Evolutionary conservation across 2,329 filamentous ascomycete genomes (phyloP), one percentile per base, ranked within the genome.

Genomic region (Ophiostoma tasmaniense): DNA sequence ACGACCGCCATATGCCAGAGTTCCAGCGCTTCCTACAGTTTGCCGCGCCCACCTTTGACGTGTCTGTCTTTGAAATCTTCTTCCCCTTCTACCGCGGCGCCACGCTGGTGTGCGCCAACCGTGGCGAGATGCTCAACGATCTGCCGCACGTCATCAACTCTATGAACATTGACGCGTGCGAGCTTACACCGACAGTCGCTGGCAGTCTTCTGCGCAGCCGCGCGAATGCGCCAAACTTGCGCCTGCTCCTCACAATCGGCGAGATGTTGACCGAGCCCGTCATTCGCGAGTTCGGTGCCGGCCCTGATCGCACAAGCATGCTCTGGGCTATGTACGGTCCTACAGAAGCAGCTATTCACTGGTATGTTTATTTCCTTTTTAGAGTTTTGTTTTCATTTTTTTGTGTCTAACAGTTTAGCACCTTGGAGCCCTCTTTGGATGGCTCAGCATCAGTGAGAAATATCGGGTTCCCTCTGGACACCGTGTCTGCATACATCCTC

Each of bases 261-360:
- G 93, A 97, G 78, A 97, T 96, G 93, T 84, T 97, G 45, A 96
- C 90, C 3, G 82, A 84, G 59, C 85, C 87, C 10, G 89, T 97
- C 1, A 83, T 97, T 28, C 80, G 86, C 45, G 92, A 96, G 75
- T 97, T 95, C 81, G 92, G 92, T 6, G 86, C 86, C 2, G 79
- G 81, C 11, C 75, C 77, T 0, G 75, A 75, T 0, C 79, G 78
- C 8, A 76, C 80, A 1, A 89, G 90, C 73, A 88, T 96, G 61
- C 82, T 97, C 0, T 93, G 92, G 85, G 93, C 89, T 42, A 96
- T 97, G 92, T 97, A 97, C 75, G 93, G 93, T 0, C 93, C 93
- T 1, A 97, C 93, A 0, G 93, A 97, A 79, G 92, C 92, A 8
- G 88, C 93, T 0, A 96, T 97, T 69, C 93, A 97, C 76, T 97